phyloP scores from a whole-genome alignment of 2,329 filamentous ascomycete species.

The Pseudocercospora fijiensis region DNA sequence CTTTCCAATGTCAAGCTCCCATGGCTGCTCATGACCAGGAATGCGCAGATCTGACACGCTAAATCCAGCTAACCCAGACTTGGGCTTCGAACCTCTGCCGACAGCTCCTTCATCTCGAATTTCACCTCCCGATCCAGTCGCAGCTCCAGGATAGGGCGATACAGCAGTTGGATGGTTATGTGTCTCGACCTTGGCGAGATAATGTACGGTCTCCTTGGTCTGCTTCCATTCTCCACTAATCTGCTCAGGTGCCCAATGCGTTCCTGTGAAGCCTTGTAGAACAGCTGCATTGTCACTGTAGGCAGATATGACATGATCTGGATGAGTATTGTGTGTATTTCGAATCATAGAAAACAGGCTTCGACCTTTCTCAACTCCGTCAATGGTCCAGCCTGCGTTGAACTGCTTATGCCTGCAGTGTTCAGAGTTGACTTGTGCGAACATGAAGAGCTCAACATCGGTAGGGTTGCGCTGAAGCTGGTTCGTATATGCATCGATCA shows the following conservation, averaged over 20 bases:
- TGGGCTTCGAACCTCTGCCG: slow-evolving; percentile 86
- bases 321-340: slow-evolving; percentile 80
- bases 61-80: slow-evolving; percentile 88
- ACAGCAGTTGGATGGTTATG: slow-evolving; percentile 98
- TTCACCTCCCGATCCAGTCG: slow-evolving; percentile 92
- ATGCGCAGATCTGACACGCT: slow-evolving; percentile 94
- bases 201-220: slow-evolving; percentile 81
- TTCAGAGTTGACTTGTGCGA: slow-evolving; percentile 98
- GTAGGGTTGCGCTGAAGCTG: slow-evolving; percentile 66
- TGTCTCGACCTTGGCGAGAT: slow-evolving; percentile 92
- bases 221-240: slow-evolving; percentile 84
- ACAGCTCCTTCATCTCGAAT: slow-evolving; percentile 95
- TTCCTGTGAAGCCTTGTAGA: slow-evolving; percentile 67
- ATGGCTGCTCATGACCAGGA: slow-evolving; percentile 76
- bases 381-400: slow-evolving; percentile 94
- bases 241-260: slow-evolving; percentile 85
- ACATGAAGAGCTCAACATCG: slow-evolving; percentile 98
- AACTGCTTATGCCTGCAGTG: slow-evolving; percentile 89
- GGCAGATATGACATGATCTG: slow-evolving; percentile 83
- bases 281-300: slow-evolving; percentile 99
- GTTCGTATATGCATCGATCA: slow-evolving; percentile 77
- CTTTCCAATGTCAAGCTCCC: slow-evolving; percentile 88
- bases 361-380: slow-evolving; percentile 74
- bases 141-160: slow-evolving; percentile 87
- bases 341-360: slow-evolving; percentile 95